These are phyloP conservation scores for Fusarium papillatum DNA, from an alignment of 2,329 filamentous ascomycete species.

Conservation along the genomic window DNA sequence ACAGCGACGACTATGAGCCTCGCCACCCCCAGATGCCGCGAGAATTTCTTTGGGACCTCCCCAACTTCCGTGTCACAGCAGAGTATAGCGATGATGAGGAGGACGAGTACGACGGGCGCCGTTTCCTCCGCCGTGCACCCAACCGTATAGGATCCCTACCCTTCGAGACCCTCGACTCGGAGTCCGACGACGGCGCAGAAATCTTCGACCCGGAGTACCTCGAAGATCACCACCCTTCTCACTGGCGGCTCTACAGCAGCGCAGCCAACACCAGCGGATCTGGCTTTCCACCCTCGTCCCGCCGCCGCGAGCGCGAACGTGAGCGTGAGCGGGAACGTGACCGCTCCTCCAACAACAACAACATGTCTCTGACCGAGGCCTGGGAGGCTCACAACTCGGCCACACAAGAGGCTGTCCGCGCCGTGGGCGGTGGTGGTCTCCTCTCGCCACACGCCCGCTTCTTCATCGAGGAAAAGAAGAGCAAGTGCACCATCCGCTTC, in stretches of 20 bases:
- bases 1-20: conserved; percentile 58
- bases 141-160: conserved; percentile 68
- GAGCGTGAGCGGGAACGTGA: conserved; percentile 35
- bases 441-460: conserved; percentile 85
- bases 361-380: conserved; percentile 49
- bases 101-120: conserved; percentile 49
- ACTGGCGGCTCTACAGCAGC: conserved; percentile 41
- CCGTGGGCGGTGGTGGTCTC: conserved; percentile 70
- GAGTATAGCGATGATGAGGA: conserved; percentile 73
- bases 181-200: conserved; percentile 47
- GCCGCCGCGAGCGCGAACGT: conserved; percentile 32
- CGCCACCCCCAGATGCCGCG: conserved; percentile 68
- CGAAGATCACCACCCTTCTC: conserved; percentile 41
- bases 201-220: conserved; percentile 47
- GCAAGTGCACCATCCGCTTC: conserved; percentile 89
- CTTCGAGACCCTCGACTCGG: conserved; percentile 63
- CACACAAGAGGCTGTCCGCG: conserved; percentile 69
- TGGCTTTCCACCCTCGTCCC: conserved; percentile 29
- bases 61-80: conserved; percentile 68
- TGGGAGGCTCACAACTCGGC: conserved; percentile 64
- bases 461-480: conserved; percentile 85
- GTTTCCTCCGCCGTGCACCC: conserved; percentile 55
- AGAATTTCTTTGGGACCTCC: conserved; percentile 63
- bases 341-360: conserved; percentile 17
- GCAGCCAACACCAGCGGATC: conserved; percentile 24